Percentiles rank a stretch among this genome's conserved stretches.
phyloP scores from a whole-genome alignment of 2,329 filamentous ascomycete genomes.

The Verticillium albo-atrum region DNA sequence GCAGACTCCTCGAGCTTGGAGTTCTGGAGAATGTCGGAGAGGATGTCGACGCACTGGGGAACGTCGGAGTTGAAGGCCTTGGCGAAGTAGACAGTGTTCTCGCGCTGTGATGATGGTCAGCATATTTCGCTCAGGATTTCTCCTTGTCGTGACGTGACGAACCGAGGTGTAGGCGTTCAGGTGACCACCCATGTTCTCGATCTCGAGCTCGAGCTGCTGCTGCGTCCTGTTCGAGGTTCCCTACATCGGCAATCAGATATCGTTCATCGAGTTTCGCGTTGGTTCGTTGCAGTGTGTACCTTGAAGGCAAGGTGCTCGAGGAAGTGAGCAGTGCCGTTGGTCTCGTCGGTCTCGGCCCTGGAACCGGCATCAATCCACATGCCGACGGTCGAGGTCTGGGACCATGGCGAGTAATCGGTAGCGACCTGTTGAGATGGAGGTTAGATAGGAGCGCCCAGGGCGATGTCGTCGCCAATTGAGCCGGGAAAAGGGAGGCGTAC shows the following conservation, averaged over 20 bases:
- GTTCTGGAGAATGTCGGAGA: conserved; percentile 98
- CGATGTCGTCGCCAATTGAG: conserved; percentile 30
- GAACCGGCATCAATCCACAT: conserved; percentile 99
- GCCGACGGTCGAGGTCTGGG: conserved; percentile 95
- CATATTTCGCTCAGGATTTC: not conserved
- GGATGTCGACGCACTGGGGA: conserved; percentile 93
- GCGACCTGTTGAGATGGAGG: conserved; percentile 65
- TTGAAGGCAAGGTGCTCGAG: conserved; percentile 99
- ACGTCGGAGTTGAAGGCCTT: conserved; percentile 99
- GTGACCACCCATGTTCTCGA: conserved; percentile 99
- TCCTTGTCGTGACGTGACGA: conserved; percentile 34
- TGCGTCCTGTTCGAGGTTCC: conserved; percentile 92
- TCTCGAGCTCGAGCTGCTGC: conserved; percentile 97
- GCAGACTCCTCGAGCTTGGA: conserved; percentile 92
- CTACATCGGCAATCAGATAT: conserved; percentile 34
- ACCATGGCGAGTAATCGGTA: conserved; percentile 96
- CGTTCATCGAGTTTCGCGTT: not conserved
- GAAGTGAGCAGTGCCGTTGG: conserved; percentile 99
- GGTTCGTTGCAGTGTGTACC: conserved; percentile 45
- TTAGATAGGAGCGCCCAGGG: conserved; percentile 2
- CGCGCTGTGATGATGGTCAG: conserved; percentile 55
- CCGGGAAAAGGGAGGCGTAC: conserved; percentile 43
- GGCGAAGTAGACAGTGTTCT: conserved; percentile 99
- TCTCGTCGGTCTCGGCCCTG: conserved; percentile 95
- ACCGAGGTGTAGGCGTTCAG: conserved; percentile 99